These are phyloP conservation scores for Claviceps humidiphila DNA, from an alignment of 2,329 filamentous ascomycete species.

Conservation along the genomic window DNA sequence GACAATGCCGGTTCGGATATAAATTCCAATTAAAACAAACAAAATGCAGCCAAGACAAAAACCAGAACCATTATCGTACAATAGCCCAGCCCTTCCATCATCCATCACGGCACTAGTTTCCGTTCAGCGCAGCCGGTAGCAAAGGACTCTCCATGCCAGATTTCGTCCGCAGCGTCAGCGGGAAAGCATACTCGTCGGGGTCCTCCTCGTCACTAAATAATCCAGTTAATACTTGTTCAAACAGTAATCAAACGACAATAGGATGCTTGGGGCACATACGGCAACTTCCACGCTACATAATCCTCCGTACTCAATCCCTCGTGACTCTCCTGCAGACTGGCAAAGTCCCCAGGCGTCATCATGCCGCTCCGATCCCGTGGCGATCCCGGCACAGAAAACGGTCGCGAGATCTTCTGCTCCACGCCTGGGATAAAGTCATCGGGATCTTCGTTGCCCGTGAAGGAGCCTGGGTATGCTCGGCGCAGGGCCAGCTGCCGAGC, in stretches of 20 bases:
- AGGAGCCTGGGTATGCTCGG: slow-evolving; percentile 81
- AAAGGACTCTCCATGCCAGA: slow-evolving; percentile 19
- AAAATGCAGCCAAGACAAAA: neutral
- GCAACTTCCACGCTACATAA: slow-evolving; percentile 95
- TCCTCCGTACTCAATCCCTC: slow-evolving; percentile 93
- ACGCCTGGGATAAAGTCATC: slow-evolving; percentile 85
- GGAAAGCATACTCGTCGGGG: slow-evolving; percentile 54
- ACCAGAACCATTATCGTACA: neutral
- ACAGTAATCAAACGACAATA: neutral
- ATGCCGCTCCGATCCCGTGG: slow-evolving; percentile 83
- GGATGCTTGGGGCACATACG: slow-evolving; percentile 49
- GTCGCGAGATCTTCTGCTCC: slow-evolving; percentile 89
- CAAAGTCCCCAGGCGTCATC: slow-evolving; percentile 99
- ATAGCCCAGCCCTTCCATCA: neutral
- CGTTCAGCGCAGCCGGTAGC: slow-evolving; percentile 10
- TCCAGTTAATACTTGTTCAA: neutral
- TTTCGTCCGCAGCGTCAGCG: slow-evolving; percentile 42
- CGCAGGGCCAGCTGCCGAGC: slow-evolving; percentile 83
- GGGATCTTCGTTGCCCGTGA: slow-evolving; percentile 66
- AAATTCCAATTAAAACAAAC: neutral
- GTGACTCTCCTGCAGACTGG: slow-evolving; percentile 83
- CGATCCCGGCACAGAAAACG: slow-evolving; percentile 86
- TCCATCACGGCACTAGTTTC: slow-evolving; percentile 4
- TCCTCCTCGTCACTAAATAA: slow-evolving; percentile 75
- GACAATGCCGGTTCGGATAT: too few species aligned